phyloP scores from a whole-genome alignment of 306 rosid genomes.

The Trifolium dubium region DNA sequence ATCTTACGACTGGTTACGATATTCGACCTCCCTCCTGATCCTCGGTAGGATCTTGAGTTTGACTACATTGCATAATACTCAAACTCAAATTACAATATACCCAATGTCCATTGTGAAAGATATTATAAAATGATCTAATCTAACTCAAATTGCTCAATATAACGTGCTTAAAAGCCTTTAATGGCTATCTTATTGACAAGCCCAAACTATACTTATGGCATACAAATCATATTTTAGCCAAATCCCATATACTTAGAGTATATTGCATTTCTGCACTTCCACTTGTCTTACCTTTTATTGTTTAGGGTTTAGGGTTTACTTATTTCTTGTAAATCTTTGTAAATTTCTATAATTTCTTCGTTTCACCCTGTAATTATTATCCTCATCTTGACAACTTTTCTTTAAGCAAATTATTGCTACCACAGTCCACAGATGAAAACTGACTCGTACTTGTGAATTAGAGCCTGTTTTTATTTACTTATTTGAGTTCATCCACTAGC shows the following conservation, averaged over 20 bases:
- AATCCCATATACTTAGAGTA: background rate
- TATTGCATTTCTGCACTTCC: background rate
- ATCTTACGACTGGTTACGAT: no score
- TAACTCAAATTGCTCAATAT: no score
- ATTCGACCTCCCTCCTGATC: no score
- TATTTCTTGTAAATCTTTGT: background rate
- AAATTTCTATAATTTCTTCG: background rate
- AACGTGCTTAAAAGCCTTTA: background rate
- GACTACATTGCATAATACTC: no score
- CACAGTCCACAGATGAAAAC: no score
- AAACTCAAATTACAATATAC: background rate
- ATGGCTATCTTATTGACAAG: background rate
- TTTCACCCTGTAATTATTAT: conserved; percentile 10
- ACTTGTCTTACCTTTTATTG: background rate
- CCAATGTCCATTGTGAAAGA: background rate
- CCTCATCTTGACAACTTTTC: no score
- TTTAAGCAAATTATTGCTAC: no score
- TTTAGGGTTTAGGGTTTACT: no score
- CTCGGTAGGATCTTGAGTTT: no score
- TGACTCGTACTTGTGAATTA: no score
- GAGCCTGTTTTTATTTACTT: background rate
- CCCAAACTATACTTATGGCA: background rate
- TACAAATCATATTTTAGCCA: conserved; percentile 22
- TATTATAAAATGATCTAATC: background rate
- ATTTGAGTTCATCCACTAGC: background rate